Evolutionary conservation across 75 land plant genomes (phyloP).

Genomic region (Isoetes taiwanensis): DNA sequence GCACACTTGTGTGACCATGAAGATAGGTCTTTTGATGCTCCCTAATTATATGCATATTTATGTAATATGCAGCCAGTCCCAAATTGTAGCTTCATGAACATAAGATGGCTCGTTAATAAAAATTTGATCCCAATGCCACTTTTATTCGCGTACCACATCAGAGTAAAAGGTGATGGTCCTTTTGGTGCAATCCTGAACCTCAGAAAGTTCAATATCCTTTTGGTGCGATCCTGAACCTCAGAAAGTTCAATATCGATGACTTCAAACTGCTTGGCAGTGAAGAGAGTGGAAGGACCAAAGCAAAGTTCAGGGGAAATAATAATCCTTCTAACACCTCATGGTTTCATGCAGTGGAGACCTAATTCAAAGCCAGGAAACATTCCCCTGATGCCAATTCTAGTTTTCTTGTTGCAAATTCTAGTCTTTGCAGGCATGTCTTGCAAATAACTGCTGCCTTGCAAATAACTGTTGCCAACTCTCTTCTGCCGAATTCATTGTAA

Average conservation of each 20-base stretch:
- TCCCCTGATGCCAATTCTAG: slow-evolving; percentile 64
- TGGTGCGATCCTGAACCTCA: too few species aligned
- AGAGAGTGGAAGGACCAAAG: slow-evolving; percentile 92
- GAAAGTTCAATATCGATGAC: slow-evolving; percentile 89
- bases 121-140: background rate
- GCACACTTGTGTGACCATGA: too few species aligned
- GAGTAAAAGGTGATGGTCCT: slow-evolving; percentile 77
- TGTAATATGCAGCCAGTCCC: too few species aligned
- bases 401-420: too few species aligned
- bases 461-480: too few species aligned
- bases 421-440: slow-evolving; percentile 86
- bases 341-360: slow-evolving; percentile 71
- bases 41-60: too few species aligned
- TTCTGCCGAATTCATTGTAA: slow-evolving; percentile 89
- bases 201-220: too few species aligned
- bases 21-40: too few species aligned
- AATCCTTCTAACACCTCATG: slow-evolving; percentile 83
- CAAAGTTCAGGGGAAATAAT: slow-evolving; percentile 97
- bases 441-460: slow-evolving; percentile 76
- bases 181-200: slow-evolving; percentile 57
- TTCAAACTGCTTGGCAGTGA: slow-evolving; percentile 94
- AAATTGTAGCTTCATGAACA: too few species aligned
- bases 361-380: slow-evolving; percentile 95
- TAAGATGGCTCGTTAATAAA: too few species aligned
- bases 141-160: slow-evolving; percentile 63